A percentile compares a stretch with the other conserved stretches of the same genome.
Conservation (phyloP, 1,284 basidiomycete species). For the Peniophora sp. region DNA sequence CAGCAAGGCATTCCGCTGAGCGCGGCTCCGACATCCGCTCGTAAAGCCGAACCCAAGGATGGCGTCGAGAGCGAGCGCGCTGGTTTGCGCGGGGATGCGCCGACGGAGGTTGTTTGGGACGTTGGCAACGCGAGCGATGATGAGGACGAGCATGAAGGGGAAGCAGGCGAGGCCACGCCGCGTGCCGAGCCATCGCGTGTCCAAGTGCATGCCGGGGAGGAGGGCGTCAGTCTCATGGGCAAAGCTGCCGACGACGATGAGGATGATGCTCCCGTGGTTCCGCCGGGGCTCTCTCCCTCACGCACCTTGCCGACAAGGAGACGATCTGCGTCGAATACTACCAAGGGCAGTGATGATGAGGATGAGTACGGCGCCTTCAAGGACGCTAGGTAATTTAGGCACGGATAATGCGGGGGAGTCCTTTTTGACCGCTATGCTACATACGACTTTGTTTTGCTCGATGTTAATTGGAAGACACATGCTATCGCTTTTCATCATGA, state of each 20-base stretch:
- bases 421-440: too few relatives aligned
- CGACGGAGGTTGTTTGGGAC: constrained; percentile 10
- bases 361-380: neutral
- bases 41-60: constrained; percentile 6
- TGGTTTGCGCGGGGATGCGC: constrained; percentile 2
- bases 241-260: constrained; percentile 7
- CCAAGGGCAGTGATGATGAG: neutral
- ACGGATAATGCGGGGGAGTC: too few relatives aligned
- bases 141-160: constrained; percentile 6
- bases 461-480: too few relatives aligned
- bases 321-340: neutral
- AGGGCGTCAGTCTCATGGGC: constrained; percentile 10
- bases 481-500: too few relatives aligned
- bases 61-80: constrained; percentile 4
- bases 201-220: constrained; percentile 8
- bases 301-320: neutral
- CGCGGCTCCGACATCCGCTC: constrained; percentile 6
- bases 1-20: constrained; percentile 6
- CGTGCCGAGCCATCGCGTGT: constrained; percentile 3
- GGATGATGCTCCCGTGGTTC: neutral
- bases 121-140: constrained; percentile 14
- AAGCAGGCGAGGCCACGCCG: constrained; percentile 1
- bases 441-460: too few relatives aligned
- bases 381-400: too few relatives aligned
- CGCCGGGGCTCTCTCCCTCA: neutral